Percentiles rank a stretch among this genome's conserved stretches.
These are phyloP conservation scores for Coleophoma crateriformis DNA, from an alignment of 2,329 filamentous ascomycete genomes.

Conservation along the genomic window DNA sequence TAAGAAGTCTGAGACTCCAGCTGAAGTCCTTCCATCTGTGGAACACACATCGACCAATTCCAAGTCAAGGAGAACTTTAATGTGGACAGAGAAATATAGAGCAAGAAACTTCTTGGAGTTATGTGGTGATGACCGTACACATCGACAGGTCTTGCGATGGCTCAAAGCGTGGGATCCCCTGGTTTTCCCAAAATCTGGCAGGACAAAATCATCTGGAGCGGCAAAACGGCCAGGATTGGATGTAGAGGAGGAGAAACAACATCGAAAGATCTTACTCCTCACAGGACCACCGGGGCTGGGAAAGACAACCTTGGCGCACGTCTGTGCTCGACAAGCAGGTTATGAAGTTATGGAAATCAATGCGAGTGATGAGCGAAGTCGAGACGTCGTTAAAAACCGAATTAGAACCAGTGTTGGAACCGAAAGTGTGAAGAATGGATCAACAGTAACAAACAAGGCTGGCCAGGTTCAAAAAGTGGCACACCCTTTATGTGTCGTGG, in stretches of 20 bases:
- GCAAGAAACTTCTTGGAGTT: conserved; percentile 88
- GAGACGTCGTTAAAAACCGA: conserved; percentile 81
- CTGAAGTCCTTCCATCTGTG: conserved; percentile 30
- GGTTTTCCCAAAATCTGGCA: conserved; percentile 71
- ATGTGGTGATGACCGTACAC: conserved; percentile 90
- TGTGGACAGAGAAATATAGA: conserved; percentile 98
- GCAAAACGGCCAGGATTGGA: conserved; percentile 33
- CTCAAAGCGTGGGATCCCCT: conserved; percentile 89
- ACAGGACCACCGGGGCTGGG: conserved; percentile 90
- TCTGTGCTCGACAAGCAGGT: conserved; percentile 89
- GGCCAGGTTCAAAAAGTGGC: conserved; percentile 62
- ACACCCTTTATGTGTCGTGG: conserved; percentile 85
- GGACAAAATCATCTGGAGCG: conserved; percentile 42
- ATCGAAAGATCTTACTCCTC: conserved; percentile 83
- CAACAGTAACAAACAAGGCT: conserved; percentile 43
- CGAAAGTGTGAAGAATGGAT: conserved; percentile 80
- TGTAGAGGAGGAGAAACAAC: conserved; percentile 65
- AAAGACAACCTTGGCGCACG: conserved; percentile 94
- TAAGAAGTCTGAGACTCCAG: conserved; percentile 36
- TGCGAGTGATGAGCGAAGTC: conserved; percentile 89
- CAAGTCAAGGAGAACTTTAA: conserved; percentile 38
- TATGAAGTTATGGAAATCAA: conserved; percentile 98
- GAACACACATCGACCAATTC: conserved; percentile 25
- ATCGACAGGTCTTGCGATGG: conserved; percentile 86
- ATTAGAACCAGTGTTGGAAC: conserved; percentile 91